These are phyloP conservation scores for Filosporella fistucella DNA, from an alignment of 495 filamentous ascomycete genomes.

Conservation along the genomic window DNA sequence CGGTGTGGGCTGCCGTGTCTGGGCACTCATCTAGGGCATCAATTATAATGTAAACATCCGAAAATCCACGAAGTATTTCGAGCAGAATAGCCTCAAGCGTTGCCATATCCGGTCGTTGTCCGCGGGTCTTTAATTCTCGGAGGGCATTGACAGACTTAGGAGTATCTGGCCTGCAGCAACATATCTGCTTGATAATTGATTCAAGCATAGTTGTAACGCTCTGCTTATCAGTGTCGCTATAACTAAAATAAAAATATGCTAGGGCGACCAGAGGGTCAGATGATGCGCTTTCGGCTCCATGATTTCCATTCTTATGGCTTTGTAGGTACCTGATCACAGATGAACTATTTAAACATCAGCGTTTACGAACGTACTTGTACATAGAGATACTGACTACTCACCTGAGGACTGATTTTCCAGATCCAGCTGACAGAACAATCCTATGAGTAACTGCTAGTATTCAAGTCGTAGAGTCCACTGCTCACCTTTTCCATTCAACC, in stretches of 20 bases:
- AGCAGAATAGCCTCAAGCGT: slow-evolving; percentile 8
- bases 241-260: slow-evolving; percentile 32
- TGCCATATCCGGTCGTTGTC: slow-evolving; percentile 3
- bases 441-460: slow-evolving; percentile 21
- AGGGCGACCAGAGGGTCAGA: no score
- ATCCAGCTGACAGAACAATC: slow-evolving; percentile 21
- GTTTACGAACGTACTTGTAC: no score
- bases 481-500: slow-evolving; percentile 34
- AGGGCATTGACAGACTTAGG: background rate
- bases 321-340: slow-evolving; percentile 27
- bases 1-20: background rate
- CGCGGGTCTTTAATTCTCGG: background rate
- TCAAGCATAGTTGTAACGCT: slow-evolving; percentile 4
- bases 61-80: slow-evolving; percentile 13
- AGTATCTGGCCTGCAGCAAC: slow-evolving; percentile 1
- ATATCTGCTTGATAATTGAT: slow-evolving; percentile 15
- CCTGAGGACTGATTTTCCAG: slow-evolving; percentile 34
- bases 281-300: no score
- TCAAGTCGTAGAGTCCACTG: slow-evolving; percentile 18
- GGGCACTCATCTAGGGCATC: slow-evolving; percentile 23
- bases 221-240: slow-evolving; percentile 25
- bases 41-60: slow-evolving; percentile 17
- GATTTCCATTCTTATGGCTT: background rate
- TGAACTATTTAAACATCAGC: slow-evolving; percentile 11
- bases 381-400: background rate